Percentiles rank a stretch among this genome's conserved stretches.
These are phyloP conservation scores for Royoungia palumana DNA, from an alignment of 768 basidiomycete species.

Conservation along the genomic window DNA sequence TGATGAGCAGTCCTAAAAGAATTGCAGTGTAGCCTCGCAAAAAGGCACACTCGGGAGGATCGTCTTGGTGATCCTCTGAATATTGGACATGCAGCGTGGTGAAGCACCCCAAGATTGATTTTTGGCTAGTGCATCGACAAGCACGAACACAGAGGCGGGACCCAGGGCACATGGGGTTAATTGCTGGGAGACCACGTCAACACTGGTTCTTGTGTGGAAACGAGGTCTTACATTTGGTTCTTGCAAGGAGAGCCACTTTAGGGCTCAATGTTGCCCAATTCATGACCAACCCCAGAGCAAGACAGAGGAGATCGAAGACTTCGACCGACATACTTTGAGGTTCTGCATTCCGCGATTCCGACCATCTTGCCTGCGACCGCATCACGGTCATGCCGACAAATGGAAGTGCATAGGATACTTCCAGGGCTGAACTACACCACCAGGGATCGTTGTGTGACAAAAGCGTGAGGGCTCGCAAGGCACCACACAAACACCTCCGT, in stretches of 20 bases:
- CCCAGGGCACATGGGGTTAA: slow-evolving; percentile 51
- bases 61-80: slow-evolving; percentile 12
- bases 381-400: slow-evolving; percentile 48
- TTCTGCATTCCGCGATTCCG: slow-evolving; percentile 1
- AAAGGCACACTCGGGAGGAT: slow-evolving; percentile 44
- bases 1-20: slow-evolving; percentile 56
- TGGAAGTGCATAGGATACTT: slow-evolving; percentile 43
- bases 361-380: slow-evolving; percentile 34
- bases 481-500: slow-evolving; percentile 50
- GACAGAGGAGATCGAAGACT: slow-evolving; percentile 67
- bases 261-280: slow-evolving; percentile 67
- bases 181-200: slow-evolving; percentile 34
- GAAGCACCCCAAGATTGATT: slow-evolving; percentile 50
- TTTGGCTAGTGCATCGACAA: slow-evolving; percentile 51
- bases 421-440: slow-evolving; percentile 55
- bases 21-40: slow-evolving; percentile 74
- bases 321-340: slow-evolving; percentile 29
- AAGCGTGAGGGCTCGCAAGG: slow-evolving; percentile 66
- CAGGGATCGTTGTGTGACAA: slow-evolving; percentile 58
- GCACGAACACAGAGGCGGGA: slow-evolving; percentile 44
- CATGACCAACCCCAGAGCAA: slow-evolving; percentile 70
- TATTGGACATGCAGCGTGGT: slow-evolving; percentile 46
- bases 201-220: neutral
- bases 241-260: slow-evolving; percentile 43
- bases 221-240: slow-evolving; percentile 46